Evolutionary conservation across 768 basidiomycete genomes (phyloP).

Genomic region (Cystofilobasidium capitatum): DNA sequence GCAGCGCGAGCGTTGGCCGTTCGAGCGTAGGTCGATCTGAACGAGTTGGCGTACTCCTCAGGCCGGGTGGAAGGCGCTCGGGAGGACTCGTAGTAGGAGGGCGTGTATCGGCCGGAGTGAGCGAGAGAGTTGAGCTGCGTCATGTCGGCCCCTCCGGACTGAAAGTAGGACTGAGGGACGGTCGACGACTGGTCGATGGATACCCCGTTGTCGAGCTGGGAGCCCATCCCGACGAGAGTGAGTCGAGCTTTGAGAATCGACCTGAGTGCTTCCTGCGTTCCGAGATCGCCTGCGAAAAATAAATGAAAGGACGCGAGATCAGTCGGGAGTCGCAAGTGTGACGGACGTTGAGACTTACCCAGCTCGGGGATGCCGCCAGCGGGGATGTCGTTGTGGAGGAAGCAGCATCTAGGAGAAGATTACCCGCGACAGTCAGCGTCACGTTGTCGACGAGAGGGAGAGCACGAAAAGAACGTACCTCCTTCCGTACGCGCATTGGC

Average conservation of each 20-base stretch:
- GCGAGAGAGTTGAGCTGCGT: too few relatives aligned
- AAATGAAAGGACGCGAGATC: background rate
- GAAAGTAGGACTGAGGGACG: too few relatives aligned
- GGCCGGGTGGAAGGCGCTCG: background rate
- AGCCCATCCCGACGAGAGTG: background rate
- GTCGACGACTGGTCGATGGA: too few relatives aligned
- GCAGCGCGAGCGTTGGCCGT: background rate
- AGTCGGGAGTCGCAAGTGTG: too few relatives aligned
- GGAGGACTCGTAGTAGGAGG: background rate
- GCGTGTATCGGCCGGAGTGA: background rate
- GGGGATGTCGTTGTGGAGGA: slow-evolving; percentile 28
- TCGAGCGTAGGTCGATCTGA: background rate
- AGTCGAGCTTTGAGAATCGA: slow-evolving; percentile 16
- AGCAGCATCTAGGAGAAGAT: slow-evolving; percentile 21
- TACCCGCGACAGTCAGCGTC: background rate
- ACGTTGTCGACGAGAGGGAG: background rate
- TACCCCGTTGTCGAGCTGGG: too few relatives aligned
- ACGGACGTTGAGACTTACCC: background rate
- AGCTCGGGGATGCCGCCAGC: slow-evolving; percentile 25
- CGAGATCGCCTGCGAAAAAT: slow-evolving; percentile 12
- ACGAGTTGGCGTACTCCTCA: background rate
- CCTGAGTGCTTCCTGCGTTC: slow-evolving; percentile 14
- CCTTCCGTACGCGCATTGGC: slow-evolving; percentile 21
- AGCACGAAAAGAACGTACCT: background rate
- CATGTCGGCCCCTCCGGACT: too few relatives aligned